Evolutionary conservation across 2,329 filamentous ascomycete genomes (phyloP), one percentile per base, ranked within the genome.

Genomic region (Salinomyces thailandicus): DNA sequence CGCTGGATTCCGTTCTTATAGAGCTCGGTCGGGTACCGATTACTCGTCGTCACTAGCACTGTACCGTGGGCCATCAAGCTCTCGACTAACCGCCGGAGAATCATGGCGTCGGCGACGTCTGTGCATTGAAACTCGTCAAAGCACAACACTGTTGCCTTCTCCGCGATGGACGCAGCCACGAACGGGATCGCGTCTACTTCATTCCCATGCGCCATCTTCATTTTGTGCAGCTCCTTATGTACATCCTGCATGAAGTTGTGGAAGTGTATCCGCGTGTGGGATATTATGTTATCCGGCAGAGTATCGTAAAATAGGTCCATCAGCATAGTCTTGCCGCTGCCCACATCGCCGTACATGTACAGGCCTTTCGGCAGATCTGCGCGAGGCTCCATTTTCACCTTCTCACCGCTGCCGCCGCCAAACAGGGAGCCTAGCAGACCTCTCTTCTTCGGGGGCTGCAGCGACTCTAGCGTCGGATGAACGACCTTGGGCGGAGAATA

Each of bases 191-290:
- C 85, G 60, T 98, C 91, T 26, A 94, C 73, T 49, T 95, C 86
- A 55, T 79, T 86, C 18, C 91, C 91, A 58, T 93, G 76, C 51
- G 79, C 67, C 73, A 91, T 81, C 67, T 94, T 95, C 63, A 93
- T 79, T 56, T 77, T 77, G 66, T 96, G 91, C 52, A 96, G 67
- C 42, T 89, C 74, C 60, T 81, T 85, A 64, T 98, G 91, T 33
- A 96, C 81, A 60, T 93, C 84, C 61, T 96, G 91, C 91, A 98
- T 98, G 68, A 98, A 98, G 60, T 94, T 94, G 68, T 96, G 86
- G 63, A 98, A 98, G 66, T 98, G 91, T 54, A 98, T 95, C 32
- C 91, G 74, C 31, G 81, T 93, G 66, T 94, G 95, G 19, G 77
- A 76, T 39, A 70, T 73, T 46, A 96, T 86, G 41, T 81, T 80